phyloP scores from a whole-genome alignment of 768 basidiomycete species.

The Steccherinum ochraceum region DNA sequence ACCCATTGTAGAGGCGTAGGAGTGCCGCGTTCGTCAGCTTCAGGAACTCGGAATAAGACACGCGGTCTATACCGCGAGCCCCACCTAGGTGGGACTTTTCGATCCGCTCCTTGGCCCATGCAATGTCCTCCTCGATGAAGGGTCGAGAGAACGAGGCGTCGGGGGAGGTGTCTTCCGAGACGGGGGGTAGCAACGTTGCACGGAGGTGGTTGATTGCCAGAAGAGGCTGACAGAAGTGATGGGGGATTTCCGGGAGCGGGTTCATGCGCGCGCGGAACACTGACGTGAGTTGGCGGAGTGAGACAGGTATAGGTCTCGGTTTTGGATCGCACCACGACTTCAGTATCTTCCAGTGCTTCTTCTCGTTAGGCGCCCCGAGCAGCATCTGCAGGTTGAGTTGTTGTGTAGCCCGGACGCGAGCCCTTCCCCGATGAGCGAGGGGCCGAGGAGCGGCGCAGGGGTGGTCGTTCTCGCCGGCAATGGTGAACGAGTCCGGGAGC shows the following conservation, averaged over 20 bases:
- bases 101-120: neutral
- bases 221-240: neutral
- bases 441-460: too few species aligned
- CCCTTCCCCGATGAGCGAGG: too few species aligned
- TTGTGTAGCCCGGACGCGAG: too few species aligned
- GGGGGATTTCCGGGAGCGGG: slow-evolving; percentile 31
- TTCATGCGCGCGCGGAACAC: slow-evolving; percentile 33
- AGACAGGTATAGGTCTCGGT: too few species aligned
- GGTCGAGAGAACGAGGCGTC: neutral
- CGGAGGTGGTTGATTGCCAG: neutral
- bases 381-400: too few species aligned
- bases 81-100: neutral
- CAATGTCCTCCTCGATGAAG: neutral
- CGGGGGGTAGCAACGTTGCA: neutral
- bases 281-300: too few species aligned
- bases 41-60: neutral
- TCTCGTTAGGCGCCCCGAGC: too few species aligned
- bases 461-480: too few species aligned
- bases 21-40: neutral
- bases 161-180: neutral
- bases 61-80: neutral
- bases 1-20: neutral
- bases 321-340: too few species aligned
- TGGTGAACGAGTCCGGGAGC: too few species aligned
- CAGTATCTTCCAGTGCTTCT: too few species aligned